A percentile compares a stretch with the other conserved stretches of the same genome.
Conservation (phyloP, 1,139 yeast species). For the Nakaseomyces glabratus region DNA sequence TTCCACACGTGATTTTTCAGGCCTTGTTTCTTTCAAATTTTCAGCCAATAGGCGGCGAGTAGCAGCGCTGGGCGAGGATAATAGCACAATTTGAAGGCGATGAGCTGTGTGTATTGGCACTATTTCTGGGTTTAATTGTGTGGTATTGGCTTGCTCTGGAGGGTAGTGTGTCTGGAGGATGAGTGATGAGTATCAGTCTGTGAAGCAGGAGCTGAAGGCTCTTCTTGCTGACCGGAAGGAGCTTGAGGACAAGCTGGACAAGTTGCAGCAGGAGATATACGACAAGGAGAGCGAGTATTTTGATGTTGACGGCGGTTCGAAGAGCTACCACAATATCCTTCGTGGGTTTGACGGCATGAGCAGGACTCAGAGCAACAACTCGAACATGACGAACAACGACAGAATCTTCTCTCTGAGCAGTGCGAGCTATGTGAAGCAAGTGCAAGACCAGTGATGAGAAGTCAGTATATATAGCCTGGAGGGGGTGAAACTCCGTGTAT, state of each 20-base stretch:
- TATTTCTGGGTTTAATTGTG: no score
- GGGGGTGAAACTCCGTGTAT: background rate
- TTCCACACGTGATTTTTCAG: no score
- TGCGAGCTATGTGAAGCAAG: constrained; percentile 56
- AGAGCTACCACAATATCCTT: constrained; percentile 24
- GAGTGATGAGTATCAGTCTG: constrained; percentile 52
- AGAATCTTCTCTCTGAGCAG: constrained; percentile 79
- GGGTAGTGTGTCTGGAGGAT: background rate
- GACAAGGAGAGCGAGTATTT: constrained; percentile 74
- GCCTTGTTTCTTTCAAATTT: no score
- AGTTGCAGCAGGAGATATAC: constrained; percentile 72
- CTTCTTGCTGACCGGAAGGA: constrained; percentile 56
- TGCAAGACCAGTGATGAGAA: constrained; percentile 34
- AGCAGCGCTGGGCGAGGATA: no score
- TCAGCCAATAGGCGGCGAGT: no score
- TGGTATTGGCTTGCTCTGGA: no score
- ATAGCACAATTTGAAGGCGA: no score
- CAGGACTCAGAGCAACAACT: constrained; percentile 41
- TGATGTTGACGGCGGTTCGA: constrained; percentile 39
- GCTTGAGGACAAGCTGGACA: constrained; percentile 52
- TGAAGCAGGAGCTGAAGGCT: constrained; percentile 59
- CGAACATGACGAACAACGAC: constrained; percentile 66
- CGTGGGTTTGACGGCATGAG: constrained; percentile 82
- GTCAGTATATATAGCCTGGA: no score
- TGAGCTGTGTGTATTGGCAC: no score